Percentiles rank a stretch among this genome's conserved stretches.
phyloP scores from a whole-genome alignment of 495 filamentous ascomycete species.

The Niebla homalea region DNA sequence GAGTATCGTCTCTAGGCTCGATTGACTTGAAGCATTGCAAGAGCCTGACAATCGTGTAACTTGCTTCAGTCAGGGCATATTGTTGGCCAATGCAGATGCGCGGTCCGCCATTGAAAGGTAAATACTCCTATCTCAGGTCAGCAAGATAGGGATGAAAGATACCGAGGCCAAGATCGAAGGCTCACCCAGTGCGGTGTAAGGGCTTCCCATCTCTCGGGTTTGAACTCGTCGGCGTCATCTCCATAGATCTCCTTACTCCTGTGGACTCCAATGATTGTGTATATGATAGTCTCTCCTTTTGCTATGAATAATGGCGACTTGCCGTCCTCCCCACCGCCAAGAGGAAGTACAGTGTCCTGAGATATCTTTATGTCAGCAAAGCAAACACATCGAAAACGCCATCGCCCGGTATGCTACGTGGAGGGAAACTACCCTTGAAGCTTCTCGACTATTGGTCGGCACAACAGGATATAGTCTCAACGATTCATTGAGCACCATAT shows the following conservation, averaged over 20 bases:
- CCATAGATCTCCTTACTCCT: slow-evolving; percentile 23
- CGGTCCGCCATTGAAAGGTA: slow-evolving; percentile 73
- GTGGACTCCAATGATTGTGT: slow-evolving; percentile 20
- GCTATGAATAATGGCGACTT: slow-evolving; percentile 32
- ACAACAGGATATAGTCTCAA: neutral
- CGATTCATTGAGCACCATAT: slow-evolving; percentile 36
- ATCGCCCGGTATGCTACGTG: too few relatives aligned
- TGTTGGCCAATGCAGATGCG: slow-evolving; percentile 72
- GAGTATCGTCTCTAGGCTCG: slow-evolving; percentile 16
- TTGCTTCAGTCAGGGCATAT: slow-evolving; percentile 72
- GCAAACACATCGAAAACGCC: too few relatives aligned
- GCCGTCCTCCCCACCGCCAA: slow-evolving; percentile 39
- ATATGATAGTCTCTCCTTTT: slow-evolving; percentile 21
- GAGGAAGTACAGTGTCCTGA: slow-evolving; percentile 34
- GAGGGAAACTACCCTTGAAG: too few relatives aligned
- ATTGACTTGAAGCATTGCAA: slow-evolving; percentile 54
- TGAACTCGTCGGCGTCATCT: slow-evolving; percentile 21
- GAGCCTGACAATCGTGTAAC: slow-evolving; percentile 56
- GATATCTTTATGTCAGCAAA: neutral
- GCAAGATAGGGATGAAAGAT: slow-evolving; percentile 17
- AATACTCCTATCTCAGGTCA: slow-evolving; percentile 37
- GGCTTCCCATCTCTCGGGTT: slow-evolving; percentile 36
- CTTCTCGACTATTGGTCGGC: too few relatives aligned
- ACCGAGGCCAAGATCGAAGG: slow-evolving; percentile 25
- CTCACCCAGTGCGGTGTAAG: slow-evolving; percentile 44